Conservation (phyloP, 2,329 filamentous ascomycete species). For the Gaeumannomyces tritici region DNA sequence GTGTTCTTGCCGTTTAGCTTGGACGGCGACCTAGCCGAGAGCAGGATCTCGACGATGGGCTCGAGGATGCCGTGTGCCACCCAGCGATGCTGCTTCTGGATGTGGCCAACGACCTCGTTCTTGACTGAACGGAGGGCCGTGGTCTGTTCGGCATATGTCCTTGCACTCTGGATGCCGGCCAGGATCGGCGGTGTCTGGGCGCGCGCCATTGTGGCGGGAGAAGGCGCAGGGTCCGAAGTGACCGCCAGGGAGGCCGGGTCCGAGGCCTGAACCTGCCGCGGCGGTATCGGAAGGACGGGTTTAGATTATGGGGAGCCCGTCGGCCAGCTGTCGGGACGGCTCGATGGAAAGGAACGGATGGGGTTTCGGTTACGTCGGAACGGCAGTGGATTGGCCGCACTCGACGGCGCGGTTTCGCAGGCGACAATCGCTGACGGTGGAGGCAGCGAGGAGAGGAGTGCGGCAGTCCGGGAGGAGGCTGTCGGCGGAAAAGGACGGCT, state of each 20-base stretch:
- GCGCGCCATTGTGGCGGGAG: constrained; percentile 37
- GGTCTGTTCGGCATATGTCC: constrained; percentile 40
- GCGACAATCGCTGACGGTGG: not conserved
- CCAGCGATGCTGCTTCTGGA: constrained; percentile 75
- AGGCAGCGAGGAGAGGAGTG: not conserved
- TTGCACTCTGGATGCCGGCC: constrained; percentile 45
- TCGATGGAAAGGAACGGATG: too few relatives aligned
- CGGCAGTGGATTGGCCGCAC: not conserved
- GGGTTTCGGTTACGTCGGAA: not conserved
- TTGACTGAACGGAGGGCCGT: constrained; percentile 65
- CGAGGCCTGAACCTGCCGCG: not conserved
- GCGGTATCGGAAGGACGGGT: too few relatives aligned
- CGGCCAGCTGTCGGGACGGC: too few relatives aligned
- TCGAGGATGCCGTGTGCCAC: constrained; percentile 61
- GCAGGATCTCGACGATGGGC: constrained; percentile 40
- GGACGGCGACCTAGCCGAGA: constrained; percentile 19
- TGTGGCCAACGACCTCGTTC: constrained; percentile 82
- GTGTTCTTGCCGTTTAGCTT: constrained; percentile 30
- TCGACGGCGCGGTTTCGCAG: too few relatives aligned
- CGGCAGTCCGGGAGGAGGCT: not conserved
- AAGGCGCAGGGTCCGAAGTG: too few relatives aligned
- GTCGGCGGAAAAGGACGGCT: not conserved
- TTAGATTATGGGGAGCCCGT: too few relatives aligned
- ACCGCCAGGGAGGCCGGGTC: not conserved
- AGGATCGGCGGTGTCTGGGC: constrained; percentile 43